These are phyloP conservation scores for Adansonia digitata DNA, from an alignment of 345 rosid species.

Conservation along the genomic window DNA sequence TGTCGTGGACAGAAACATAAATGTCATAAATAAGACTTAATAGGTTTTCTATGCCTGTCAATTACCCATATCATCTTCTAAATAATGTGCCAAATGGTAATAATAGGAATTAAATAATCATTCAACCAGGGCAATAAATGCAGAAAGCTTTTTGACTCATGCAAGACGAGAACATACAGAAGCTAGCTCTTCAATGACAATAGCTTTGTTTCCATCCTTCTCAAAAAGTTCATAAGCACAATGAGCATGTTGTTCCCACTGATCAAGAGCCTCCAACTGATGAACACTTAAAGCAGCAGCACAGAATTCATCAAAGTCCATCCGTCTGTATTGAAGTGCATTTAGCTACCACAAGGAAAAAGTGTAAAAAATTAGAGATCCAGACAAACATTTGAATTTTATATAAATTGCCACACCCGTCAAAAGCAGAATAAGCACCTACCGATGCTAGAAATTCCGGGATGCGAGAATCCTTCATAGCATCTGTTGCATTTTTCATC, in stretches of 20 bases:
- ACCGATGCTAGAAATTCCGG: conserved; percentile 72
- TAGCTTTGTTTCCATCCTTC: neutral
- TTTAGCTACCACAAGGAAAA: conserved; percentile 28
- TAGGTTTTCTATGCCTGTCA: neutral
- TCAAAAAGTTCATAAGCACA: neutral
- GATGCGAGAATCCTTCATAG: conserved; percentile 80
- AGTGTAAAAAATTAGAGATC: conserved; percentile 6
- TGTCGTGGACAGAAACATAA: neutral
- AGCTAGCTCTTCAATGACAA: neutral
- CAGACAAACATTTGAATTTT: neutral
- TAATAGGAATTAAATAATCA: neutral
- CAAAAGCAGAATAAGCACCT: conserved; percentile 17
- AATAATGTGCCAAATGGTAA: neutral
- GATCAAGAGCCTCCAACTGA: neutral
- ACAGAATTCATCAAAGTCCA: neutral
- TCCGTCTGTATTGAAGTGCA: too few relatives aligned
- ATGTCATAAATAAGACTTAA: neutral
- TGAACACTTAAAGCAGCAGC: neutral
- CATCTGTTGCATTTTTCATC: conserved; percentile 72
- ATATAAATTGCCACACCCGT: neutral
- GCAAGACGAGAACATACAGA: neutral
- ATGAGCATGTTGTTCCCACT: neutral
- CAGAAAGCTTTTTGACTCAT: neutral
- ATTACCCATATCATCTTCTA: neutral
- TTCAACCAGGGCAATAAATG: neutral